Percentiles rank a stretch among this genome's conserved stretches.
phyloP scores from a whole-genome alignment of 441 rosid genomes.

The Breynia disticha region DNA sequence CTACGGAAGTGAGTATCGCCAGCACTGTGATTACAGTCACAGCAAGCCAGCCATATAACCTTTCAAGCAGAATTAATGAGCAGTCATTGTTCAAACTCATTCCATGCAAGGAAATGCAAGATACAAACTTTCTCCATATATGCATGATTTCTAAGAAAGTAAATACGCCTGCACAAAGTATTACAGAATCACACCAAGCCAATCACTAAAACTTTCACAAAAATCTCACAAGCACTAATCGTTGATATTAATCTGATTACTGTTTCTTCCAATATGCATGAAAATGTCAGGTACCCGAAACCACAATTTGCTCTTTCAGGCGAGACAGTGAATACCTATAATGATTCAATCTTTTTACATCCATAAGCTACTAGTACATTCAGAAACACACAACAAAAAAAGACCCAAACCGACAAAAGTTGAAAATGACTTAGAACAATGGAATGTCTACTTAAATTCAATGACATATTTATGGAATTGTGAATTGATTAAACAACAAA shows the following conservation, averaged over 20 bases:
- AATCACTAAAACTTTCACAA: neutral
- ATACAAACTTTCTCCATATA: no score
- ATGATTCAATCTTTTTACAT: neutral
- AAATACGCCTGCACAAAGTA: no score
- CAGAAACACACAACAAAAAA: no score
- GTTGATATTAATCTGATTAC: neutral
- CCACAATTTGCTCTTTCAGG: neutral
- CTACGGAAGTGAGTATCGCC: no score
- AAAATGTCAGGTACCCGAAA: neutral
- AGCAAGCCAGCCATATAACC: no score
- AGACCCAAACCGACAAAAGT: no score
- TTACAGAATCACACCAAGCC: neutral
- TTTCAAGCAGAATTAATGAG: no score
- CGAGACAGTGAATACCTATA: neutral
- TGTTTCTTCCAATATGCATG: neutral
- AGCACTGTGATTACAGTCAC: no score
- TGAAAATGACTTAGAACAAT: no score
- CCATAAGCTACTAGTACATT: neutral
- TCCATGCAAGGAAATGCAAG: no score
- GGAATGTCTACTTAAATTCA: no score
- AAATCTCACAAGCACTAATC: neutral
- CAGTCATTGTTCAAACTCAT: no score
- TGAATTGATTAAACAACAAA: constrained; percentile 12
- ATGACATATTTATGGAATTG: neutral
- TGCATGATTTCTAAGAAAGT: neutral